Conservation (phyloP, 495 filamentous ascomycete genomes). For the Thermothielavioides terrestris region DNA sequence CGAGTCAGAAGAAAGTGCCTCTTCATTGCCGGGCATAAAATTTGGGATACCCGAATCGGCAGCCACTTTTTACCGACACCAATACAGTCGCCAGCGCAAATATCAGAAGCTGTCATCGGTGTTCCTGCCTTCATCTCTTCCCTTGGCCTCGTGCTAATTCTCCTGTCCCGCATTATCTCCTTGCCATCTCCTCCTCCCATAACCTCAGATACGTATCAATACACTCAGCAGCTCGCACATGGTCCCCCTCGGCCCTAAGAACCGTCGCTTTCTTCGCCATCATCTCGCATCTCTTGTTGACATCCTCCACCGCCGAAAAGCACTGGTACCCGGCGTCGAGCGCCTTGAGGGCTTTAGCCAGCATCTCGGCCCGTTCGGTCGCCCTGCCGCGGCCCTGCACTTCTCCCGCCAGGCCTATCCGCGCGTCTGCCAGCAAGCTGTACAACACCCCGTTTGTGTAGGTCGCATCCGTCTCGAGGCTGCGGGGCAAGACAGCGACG, state of each 20-base stretch:
- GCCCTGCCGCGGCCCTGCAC: conserved; percentile 12
- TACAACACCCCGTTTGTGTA: conserved; percentile 59
- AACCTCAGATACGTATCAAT: conserved; percentile 61
- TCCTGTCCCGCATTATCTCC: conserved; percentile 8
- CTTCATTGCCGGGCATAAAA: no score
- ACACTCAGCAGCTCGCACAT: conserved; percentile 63
- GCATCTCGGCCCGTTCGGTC: background rate
- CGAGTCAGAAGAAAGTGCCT: no score
- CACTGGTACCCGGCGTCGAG: conserved; percentile 57
- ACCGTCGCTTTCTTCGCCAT: conserved; percentile 80
- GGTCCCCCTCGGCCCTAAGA: conserved; percentile 65
- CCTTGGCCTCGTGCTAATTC: no score
- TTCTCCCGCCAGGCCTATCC: conserved; percentile 70
- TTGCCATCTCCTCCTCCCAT: conserved; percentile 31
- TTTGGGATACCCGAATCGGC: no score
- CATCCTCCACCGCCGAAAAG: conserved; percentile 66
- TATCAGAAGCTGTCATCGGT: no score
- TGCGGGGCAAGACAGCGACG: conserved; percentile 69
- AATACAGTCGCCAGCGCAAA: no score
- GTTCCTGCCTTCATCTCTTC: background rate
- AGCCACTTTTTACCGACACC: no score
- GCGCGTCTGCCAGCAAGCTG: conserved; percentile 68
- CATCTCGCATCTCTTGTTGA: conserved; percentile 68
- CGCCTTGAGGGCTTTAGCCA: conserved; percentile 47
- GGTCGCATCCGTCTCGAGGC: conserved; percentile 64